Evolutionary conservation across 2,329 filamentous ascomycete species (phyloP).

Genomic region (Mariannaea elegans): DNA sequence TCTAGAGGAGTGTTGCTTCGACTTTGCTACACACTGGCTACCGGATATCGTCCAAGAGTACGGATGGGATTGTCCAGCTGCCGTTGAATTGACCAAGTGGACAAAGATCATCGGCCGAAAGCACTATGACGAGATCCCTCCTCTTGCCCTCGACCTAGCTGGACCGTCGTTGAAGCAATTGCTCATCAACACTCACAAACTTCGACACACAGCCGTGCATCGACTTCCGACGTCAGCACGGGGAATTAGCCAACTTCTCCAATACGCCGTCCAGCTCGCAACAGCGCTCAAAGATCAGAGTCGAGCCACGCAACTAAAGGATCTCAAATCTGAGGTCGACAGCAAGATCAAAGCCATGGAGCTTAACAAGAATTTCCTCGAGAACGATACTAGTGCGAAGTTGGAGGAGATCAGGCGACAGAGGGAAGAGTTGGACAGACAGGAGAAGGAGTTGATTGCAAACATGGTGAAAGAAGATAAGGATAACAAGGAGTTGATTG

Average conservation of each 20-base stretch:
- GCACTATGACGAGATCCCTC: neutral
- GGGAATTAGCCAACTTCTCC: slow-evolving; percentile 1
- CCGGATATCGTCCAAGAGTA: neutral
- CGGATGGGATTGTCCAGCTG: slow-evolving; percentile 3
- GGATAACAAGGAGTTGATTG: slow-evolving; percentile 1
- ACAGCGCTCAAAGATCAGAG: neutral
- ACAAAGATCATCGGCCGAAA: neutral
- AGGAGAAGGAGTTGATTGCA: slow-evolving; percentile 3
- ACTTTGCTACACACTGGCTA: slow-evolving; percentile 5
- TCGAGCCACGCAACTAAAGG: neutral
- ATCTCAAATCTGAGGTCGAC: neutral
- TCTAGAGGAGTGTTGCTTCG: slow-evolving; percentile 9
- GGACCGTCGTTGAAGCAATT: neutral
- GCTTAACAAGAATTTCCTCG: slow-evolving; percentile 4
- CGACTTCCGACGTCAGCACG: slow-evolving; percentile 2
- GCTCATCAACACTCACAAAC: neutral
- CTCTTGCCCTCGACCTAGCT: neutral
- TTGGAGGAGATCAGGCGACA: neutral
- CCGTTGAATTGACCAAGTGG: slow-evolving; percentile 8
- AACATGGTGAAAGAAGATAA: neutral
- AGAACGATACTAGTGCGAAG: neutral
- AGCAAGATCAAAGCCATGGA: slow-evolving; percentile 1
- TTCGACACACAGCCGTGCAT: slow-evolving; percentile 6
- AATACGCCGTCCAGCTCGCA: neutral
- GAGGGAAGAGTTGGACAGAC: slow-evolving; percentile 2